Evolutionary conservation across 2,329 filamentous ascomycete genomes (phyloP).

Genomic region (Ophidiomyces ophidiicola): DNA sequence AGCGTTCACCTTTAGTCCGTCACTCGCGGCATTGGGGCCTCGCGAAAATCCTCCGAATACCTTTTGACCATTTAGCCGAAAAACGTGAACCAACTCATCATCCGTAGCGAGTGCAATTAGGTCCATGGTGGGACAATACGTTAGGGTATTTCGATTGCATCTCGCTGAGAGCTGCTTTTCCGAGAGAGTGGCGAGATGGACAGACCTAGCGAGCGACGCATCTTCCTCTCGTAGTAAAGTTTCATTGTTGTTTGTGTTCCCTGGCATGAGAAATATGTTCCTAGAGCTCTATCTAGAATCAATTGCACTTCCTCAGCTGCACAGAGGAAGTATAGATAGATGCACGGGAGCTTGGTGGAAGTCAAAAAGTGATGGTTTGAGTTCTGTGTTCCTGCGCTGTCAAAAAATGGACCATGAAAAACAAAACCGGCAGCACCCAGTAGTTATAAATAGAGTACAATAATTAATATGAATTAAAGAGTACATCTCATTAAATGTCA

Average conservation of each 20-base stretch:
- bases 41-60: constrained; percentile 45
- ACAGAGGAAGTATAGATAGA: too few species aligned
- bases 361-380: too few species aligned
- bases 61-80: constrained; percentile 62
- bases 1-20: constrained; percentile 21
- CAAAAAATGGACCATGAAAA: too few species aligned
- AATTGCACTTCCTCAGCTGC: too few species aligned
- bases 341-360: too few species aligned
- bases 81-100: constrained; percentile 59
- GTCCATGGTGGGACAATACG: constrained; percentile 76
- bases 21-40: constrained; percentile 21
- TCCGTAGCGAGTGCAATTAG: constrained; percentile 60
- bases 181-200: constrained; percentile 28
- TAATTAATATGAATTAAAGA: too few species aligned
- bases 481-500: too few species aligned
- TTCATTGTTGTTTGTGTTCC: neutral
- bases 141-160: constrained; percentile 42
- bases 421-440: too few species aligned
- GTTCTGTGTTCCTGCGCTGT: too few species aligned
- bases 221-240: neutral
- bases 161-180: constrained; percentile 32
- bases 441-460: too few species aligned
- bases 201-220: neutral
- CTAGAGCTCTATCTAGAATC: too few species aligned
- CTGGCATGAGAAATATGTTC: neutral